phyloP scores from a whole-genome alignment of 2,329 filamentous ascomycete genomes.

The Cytospora chrysosperma region DNA sequence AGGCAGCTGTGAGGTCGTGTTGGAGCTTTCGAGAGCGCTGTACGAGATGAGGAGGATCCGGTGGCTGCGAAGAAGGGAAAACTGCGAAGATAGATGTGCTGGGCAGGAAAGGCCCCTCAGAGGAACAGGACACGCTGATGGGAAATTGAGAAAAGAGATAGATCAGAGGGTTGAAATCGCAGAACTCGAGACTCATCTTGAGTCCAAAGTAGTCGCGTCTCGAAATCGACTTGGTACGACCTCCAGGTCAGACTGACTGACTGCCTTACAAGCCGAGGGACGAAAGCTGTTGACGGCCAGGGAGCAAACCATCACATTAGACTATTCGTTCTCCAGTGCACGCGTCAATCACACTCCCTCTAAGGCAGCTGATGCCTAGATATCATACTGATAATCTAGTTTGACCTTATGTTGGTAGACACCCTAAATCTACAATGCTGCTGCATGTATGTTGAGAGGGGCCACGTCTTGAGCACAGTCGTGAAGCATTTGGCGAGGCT shows the following conservation, averaged over 20 bases:
- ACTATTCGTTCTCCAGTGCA: not conserved
- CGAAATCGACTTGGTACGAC: not conserved
- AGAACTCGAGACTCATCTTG: not conserved
- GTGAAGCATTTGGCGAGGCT: not conserved
- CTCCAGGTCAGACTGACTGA: not conserved
- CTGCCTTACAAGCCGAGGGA: not conserved
- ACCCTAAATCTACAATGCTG: not conserved
- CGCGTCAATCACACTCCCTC: not conserved
- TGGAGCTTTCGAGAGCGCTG: not conserved
- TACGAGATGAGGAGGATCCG: not conserved
- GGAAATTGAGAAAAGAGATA: not conserved
- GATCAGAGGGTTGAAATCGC: not conserved
- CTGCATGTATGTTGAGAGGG: not conserved
- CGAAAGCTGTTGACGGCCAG: not conserved
- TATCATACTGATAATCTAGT: not conserved
- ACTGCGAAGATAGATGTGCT: not conserved
- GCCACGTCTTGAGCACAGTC: conserved; percentile 1
- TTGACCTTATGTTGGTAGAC: not conserved
- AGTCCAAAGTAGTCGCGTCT: not conserved
- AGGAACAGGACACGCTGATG: not conserved
- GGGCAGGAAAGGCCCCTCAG: not conserved
- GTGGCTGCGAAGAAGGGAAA: not conserved
- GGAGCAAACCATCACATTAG: not conserved
- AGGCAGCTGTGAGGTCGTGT: not conserved
- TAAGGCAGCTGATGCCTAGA: not conserved